Conservation (phyloP, 2,329 filamentous ascomycete genomes). For the Fusarium torreyae region DNA sequence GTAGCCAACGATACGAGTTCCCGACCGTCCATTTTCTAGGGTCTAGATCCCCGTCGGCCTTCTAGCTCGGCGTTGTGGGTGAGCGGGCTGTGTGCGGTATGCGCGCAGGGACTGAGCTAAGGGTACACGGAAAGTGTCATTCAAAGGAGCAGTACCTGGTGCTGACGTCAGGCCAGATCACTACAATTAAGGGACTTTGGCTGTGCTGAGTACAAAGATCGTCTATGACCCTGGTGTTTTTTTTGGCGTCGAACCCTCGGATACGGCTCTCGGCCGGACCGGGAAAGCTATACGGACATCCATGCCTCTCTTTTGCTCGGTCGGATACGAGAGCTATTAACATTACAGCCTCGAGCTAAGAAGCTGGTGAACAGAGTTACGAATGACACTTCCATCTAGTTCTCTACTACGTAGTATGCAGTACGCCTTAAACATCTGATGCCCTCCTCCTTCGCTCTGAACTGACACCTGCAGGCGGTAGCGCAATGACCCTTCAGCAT, state of each 20-base stretch:
- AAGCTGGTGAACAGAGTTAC: background rate
- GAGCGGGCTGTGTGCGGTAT: slow-evolving; percentile 15
- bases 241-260: background rate
- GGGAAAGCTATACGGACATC: slow-evolving; percentile 1
- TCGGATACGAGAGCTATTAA: background rate
- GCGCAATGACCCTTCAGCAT: background rate
- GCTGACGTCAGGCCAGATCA: slow-evolving; percentile 35
- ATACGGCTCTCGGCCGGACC: slow-evolving; percentile 7
- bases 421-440: background rate
- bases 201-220: background rate
- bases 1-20: slow-evolving; percentile 26
- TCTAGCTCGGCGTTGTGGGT: slow-evolving; percentile 4
- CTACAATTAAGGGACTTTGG: background rate
- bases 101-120: slow-evolving; percentile 24
- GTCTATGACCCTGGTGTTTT: background rate
- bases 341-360: background rate
- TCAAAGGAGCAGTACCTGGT: slow-evolving; percentile 15
- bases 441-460: background rate
- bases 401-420: no score
- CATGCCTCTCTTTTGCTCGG: background rate
- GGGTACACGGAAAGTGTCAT: background rate
- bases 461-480: slow-evolving; percentile 7
- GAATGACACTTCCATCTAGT: slow-evolving; percentile 3
- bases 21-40: slow-evolving; percentile 11
- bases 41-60: slow-evolving; percentile 25